phyloP scores from a whole-genome alignment of 805 yeast genomes.

The Peterozyma xylosa region DNA sequence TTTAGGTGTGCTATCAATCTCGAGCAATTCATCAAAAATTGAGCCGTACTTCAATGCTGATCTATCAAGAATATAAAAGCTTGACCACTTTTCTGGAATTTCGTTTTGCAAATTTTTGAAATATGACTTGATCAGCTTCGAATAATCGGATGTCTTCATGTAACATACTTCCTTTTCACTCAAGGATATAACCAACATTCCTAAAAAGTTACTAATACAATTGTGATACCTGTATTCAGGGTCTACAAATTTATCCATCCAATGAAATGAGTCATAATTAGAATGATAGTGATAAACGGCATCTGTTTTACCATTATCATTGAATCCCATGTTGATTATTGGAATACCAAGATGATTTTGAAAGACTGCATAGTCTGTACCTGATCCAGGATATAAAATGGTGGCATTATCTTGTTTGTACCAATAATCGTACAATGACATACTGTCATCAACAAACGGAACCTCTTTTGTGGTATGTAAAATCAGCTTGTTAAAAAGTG shows the following conservation, averaged over 20 bases:
- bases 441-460: slow-evolving; percentile 30
- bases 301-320: slow-evolving; percentile 26
- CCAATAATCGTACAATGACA: slow-evolving; percentile 44
- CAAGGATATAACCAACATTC: slow-evolving; percentile 44
- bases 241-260: slow-evolving; percentile 48
- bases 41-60: slow-evolving; percentile 2
- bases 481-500: slow-evolving; percentile 43
- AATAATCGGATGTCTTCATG: slow-evolving; percentile 38
- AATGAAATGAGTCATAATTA: slow-evolving; percentile 46
- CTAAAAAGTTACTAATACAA: slow-evolving; percentile 50
- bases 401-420: slow-evolving; percentile 24
- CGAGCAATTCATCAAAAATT: slow-evolving; percentile 6
- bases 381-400: slow-evolving; percentile 37
- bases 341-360: slow-evolving; percentile 67
- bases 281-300: slow-evolving; percentile 54
- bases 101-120: slow-evolving; percentile 19
- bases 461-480: slow-evolving; percentile 36
- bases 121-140: slow-evolving; percentile 30
- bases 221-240: slow-evolving; percentile 46
- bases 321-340: slow-evolving; percentile 42
- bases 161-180: slow-evolving; percentile 52
- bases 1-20: slow-evolving; percentile 9
- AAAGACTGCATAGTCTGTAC: slow-evolving; percentile 51
- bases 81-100: slow-evolving; percentile 24
- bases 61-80: slow-evolving; percentile 8